Conservation (phyloP, 208 protist species). For the Vickermania spadyakhi region DNA sequence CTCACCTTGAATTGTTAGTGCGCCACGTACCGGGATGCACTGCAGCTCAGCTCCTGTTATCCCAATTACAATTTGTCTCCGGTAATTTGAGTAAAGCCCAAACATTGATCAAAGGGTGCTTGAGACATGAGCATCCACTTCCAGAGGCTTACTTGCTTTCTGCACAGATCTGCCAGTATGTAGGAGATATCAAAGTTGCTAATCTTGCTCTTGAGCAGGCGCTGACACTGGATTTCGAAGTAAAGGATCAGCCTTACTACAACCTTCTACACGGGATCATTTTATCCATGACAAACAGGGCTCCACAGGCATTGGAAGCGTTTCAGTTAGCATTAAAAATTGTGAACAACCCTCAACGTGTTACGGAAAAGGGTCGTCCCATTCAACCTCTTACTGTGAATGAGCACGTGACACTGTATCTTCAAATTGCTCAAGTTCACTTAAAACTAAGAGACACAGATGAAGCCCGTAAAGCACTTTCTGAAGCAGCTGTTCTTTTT, state of each 20-base stretch:
- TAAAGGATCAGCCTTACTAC: constrained; percentile 89
- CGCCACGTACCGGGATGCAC: constrained; percentile 80
- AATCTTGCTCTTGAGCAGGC: constrained; percentile 83
- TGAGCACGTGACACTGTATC: constrained; percentile 80
- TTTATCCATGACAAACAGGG: constrained; percentile 49
- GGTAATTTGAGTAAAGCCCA: constrained; percentile 73
- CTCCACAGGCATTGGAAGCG: constrained; percentile 53
- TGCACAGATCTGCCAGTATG: constrained; percentile 84
- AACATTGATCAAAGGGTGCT: constrained; percentile 42
- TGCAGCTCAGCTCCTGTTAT: constrained; percentile 82
- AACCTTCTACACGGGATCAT: constrained; percentile 87
- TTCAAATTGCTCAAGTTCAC: constrained; percentile 78
- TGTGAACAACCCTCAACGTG: constrained; percentile 10
- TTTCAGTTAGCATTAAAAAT: constrained; percentile 39
- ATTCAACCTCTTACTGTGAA: constrained; percentile 66
- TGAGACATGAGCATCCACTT: constrained; percentile 64
- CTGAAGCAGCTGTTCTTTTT: constrained; percentile 52
- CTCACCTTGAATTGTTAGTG: constrained; percentile 68
- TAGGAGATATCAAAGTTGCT: constrained; percentile 75
- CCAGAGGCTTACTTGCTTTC: constrained; percentile 84
- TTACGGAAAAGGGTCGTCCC: constrained; percentile 25
- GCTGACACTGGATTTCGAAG: constrained; percentile 88
- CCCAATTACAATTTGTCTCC: constrained; percentile 69
- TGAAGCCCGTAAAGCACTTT: constrained; percentile 54
- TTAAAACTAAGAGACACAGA: constrained; percentile 67